Conservation (phyloP, 371 early-diverging fungal genomes). For the Mortierella polycephala region DNA sequence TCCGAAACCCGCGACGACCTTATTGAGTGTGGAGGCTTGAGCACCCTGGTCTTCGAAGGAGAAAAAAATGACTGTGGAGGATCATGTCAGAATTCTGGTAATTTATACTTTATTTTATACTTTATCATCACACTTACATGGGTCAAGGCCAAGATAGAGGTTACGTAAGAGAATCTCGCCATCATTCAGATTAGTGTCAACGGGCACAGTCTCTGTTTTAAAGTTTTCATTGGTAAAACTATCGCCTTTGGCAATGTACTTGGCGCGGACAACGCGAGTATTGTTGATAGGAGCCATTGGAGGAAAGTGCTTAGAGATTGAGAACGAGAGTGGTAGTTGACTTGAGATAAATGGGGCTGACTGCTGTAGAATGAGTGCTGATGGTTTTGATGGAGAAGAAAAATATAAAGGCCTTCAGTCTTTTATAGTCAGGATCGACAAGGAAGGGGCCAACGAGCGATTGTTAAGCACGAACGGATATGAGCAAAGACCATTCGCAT, state of each 20-base stretch:
- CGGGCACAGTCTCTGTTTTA: slow-evolving; percentile 13
- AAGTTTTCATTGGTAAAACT: slow-evolving; percentile 2
- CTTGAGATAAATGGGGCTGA: no score
- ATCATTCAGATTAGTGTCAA: slow-evolving; percentile 5
- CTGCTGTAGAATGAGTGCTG: no score
- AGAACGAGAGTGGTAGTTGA: neutral
- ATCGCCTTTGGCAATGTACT: neutral
- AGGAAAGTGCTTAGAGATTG: neutral
- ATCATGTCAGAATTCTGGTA: neutral
- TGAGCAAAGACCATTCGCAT: no score
- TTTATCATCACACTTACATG: slow-evolving; percentile 18
- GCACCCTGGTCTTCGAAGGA: neutral
- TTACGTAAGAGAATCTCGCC: slow-evolving; percentile 30
- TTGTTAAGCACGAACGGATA: no score
- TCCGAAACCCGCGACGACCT: slow-evolving; percentile 67
- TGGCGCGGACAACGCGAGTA: slow-evolving; percentile 18
- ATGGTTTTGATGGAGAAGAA: no score
- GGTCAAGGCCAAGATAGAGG: slow-evolving; percentile 25
- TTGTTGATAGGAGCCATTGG: slow-evolving; percentile 15
- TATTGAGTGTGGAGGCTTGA: neutral
- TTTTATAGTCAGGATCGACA: no score
- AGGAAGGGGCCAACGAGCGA: no score
- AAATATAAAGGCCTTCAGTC: no score
- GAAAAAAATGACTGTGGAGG: neutral
- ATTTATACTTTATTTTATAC: no score